Conservation (phyloP, 129 eudicot species). For the Artemisia tridentata region DNA sequence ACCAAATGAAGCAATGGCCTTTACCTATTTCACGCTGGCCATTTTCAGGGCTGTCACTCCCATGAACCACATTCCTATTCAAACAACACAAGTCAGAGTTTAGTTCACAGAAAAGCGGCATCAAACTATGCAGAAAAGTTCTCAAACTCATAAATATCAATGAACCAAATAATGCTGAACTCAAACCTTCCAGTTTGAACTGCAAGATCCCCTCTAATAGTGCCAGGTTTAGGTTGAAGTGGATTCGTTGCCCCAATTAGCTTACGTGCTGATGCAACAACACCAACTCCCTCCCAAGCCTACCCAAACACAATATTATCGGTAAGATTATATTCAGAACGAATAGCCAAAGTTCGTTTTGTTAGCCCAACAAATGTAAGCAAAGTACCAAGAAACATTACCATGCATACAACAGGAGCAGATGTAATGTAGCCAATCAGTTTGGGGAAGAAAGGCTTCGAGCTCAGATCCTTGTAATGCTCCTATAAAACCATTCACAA, state of each 20-base stretch:
- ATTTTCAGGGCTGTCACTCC: conserved; percentile 97
- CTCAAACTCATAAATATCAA: neutral
- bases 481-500: conserved; percentile 53
- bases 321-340: conserved; percentile 1
- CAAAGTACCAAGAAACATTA: conserved; percentile 34
- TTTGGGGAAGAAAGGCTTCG: conserved; percentile 86
- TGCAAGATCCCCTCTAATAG: conserved; percentile 97
- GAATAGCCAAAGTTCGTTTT: neutral
- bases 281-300: conserved; percentile 99
- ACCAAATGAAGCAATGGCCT: conserved; percentile 1
- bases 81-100: conserved; percentile 9
- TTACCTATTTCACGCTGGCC: conserved; percentile 97
- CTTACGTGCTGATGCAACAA: conserved; percentile 94
- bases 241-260: conserved; percentile 94
- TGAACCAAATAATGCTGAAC: neutral
- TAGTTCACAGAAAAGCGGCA: neutral
- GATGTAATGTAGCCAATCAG: conserved; percentile 83
- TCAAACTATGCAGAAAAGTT: neutral
- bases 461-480: conserved; percentile 87
- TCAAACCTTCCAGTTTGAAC: conserved; percentile 93
- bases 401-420: conserved; percentile 99
- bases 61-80: conserved; percentile 93
- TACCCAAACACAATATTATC: conserved; percentile 26
- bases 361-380: neutral
- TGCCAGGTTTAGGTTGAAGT: conserved; percentile 97